These are phyloP conservation scores for Leishmania tarentolae DNA, from an alignment of 208 protist species.

Conservation along the genomic window DNA sequence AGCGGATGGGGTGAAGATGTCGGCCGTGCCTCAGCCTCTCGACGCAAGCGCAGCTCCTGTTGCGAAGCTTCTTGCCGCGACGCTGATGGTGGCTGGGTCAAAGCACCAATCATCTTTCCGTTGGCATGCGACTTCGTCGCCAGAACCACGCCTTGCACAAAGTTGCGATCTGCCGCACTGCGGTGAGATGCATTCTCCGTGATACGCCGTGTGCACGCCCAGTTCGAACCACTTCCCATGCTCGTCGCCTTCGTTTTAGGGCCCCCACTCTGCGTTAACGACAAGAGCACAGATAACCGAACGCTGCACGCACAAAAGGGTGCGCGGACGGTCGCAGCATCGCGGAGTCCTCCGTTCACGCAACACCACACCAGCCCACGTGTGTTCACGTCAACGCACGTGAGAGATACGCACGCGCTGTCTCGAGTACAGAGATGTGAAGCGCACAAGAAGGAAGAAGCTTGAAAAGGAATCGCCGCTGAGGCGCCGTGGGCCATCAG, in stretches of 20 bases:
- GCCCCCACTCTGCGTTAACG: not conserved
- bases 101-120: not conserved
- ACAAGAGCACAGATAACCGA: not conserved
- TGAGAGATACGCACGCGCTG: not conserved
- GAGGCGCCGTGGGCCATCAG: not conserved
- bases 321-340: not conserved
- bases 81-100: not conserved
- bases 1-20: not conserved
- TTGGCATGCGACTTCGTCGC: not conserved
- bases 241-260: not conserved
- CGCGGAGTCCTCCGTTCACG: not conserved
- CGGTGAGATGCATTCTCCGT: not conserved
- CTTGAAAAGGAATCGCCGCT: not conserved
- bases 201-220: not conserved
- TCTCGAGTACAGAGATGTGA: not conserved
- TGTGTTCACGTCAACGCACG: not conserved
- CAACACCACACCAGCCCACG: not conserved
- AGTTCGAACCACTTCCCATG: not conserved
- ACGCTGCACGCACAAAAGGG: not conserved
- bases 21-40: not conserved
- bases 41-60: not conserved
- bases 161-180: not conserved
- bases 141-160: not conserved
- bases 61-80: not conserved
- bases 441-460: not conserved